These are phyloP conservation scores for Termitomyces sp. DNA, from an alignment of 768 basidiomycete species.

Conservation along the genomic window DNA sequence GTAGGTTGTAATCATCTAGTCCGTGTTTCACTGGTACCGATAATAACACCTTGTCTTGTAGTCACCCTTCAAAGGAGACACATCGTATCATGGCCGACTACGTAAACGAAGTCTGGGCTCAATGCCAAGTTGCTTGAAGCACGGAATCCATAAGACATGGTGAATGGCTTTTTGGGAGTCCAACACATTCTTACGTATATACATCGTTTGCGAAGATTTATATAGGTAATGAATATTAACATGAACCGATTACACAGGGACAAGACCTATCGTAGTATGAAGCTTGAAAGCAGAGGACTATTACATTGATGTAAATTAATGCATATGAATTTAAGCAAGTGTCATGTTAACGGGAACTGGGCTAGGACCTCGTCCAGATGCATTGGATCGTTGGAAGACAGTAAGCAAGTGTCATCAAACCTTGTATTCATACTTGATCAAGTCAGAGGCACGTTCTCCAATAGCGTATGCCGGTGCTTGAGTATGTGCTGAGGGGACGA, in stretches of 20 bases:
- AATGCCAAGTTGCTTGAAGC: slow-evolving; percentile 18
- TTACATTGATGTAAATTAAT: background rate
- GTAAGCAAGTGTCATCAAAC: background rate
- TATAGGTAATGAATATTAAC: background rate
- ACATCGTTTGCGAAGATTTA: background rate
- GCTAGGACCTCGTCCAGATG: background rate
- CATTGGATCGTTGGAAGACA: background rate
- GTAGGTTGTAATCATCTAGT: slow-evolving; percentile 23
- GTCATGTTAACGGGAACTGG: background rate
- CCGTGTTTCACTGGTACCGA: background rate
- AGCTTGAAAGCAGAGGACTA: background rate
- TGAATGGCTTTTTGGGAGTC: background rate
- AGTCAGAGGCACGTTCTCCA: slow-evolving; percentile 12
- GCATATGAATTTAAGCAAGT: background rate
- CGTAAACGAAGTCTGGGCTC: slow-evolving; percentile 31
- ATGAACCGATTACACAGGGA: background rate
- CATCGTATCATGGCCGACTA: slow-evolving; percentile 50
- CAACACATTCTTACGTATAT: background rate
- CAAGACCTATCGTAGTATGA: background rate
- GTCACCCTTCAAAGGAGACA: slow-evolving; percentile 46
- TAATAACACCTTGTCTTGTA: slow-evolving; percentile 11
- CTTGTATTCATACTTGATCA: slow-evolving; percentile 6
- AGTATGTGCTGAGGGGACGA: slow-evolving; percentile 12
- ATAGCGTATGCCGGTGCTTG: slow-evolving; percentile 10
- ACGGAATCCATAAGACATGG: background rate